phyloP scores from a whole-genome alignment of 2,329 filamentous ascomycete genomes.

The Fusarium continuum region DNA sequence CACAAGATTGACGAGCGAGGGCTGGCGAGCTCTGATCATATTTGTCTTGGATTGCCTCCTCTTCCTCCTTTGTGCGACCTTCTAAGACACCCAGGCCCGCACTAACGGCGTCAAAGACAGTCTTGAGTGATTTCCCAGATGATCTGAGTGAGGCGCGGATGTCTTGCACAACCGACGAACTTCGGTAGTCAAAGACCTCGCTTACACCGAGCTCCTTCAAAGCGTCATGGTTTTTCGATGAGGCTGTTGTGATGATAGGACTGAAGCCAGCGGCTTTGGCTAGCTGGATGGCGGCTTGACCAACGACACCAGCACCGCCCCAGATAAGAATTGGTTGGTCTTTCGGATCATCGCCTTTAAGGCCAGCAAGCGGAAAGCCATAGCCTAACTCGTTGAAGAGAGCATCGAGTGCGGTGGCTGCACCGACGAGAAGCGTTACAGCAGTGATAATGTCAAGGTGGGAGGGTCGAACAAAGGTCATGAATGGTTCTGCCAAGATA shows the following conservation, averaged over 20 bases:
- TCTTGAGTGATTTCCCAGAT: not conserved
- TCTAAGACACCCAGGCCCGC: slow-evolving; percentile 4
- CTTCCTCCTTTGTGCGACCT: not conserved
- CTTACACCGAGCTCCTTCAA: not conserved
- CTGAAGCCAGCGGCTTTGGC: slow-evolving; percentile 15
- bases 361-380: not conserved
- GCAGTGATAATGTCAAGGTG: slow-evolving; percentile 8
- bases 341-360: not conserved
- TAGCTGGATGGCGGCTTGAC: slow-evolving; percentile 10
- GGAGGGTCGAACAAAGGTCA: not conserved
- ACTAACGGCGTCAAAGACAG: not conserved
- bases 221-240: not conserved
- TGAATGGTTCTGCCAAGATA: slow-evolving; percentile 11
- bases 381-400: not conserved
- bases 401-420: not conserved
- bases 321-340: slow-evolving; percentile 4
- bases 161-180: not conserved
- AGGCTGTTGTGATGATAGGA: slow-evolving; percentile 12
- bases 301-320: slow-evolving; percentile 9
- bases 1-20: slow-evolving; percentile 1
- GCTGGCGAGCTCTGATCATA: slow-evolving; percentile 1
- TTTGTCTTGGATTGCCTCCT: not conserved
- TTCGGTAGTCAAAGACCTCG: slow-evolving; percentile 1
- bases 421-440: not conserved
- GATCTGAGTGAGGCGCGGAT: not conserved